Evolutionary conservation across 2,329 filamentous ascomycete genomes (phyloP), one percentile per base, ranked within the genome.

Genomic region (Oidium heveae): DNA sequence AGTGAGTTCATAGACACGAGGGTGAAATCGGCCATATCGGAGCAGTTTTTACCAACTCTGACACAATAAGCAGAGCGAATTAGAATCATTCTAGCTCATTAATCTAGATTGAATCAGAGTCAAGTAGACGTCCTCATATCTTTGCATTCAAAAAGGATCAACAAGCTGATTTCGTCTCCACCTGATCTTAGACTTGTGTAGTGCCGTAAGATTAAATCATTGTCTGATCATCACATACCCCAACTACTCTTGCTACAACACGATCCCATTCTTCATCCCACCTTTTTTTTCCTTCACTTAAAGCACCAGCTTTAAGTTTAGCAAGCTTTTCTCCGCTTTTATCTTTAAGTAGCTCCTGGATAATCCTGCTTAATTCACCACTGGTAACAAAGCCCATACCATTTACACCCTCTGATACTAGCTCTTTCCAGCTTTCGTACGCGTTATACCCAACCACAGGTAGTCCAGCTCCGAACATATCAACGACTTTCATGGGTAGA

Each of bases 401-500:
- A 64, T 96, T 96, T 41, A 80, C 72, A 0, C 84, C 83, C 62
- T 96, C 88, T 54, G 76, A 82, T 28, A 98, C 84, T n/a, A 98
- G 71, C 69, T 98, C 91, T 2, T 77, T 72, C 74, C 94, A 94
- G 58, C 88, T 89, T 64, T 88, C 80, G 63, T 94, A 98, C 1
- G 76, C 75, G 28, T 77, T 77, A 74, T 91, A 96, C 4, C 87
- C 89, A 0, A 82, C 80, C 0, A 98, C 91, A 0, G 91, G 91
- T 32, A 98, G 70, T 0, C 89, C 91, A 0, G 88, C 84, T 2
- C 91, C 91, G 66, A 98, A 96, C 88, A 98, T 95, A 66, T 98
- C 91, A 15, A 98, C 88, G 0, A 98, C 87, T 69, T 98, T 98
- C 91, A 98, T 98, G 0, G 91, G 91, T 20, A 98, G 71, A 67